These are phyloP conservation scores for Solanum corneliomulleri DNA, from an alignment of 257 asterid species.

Conservation along the genomic window DNA sequence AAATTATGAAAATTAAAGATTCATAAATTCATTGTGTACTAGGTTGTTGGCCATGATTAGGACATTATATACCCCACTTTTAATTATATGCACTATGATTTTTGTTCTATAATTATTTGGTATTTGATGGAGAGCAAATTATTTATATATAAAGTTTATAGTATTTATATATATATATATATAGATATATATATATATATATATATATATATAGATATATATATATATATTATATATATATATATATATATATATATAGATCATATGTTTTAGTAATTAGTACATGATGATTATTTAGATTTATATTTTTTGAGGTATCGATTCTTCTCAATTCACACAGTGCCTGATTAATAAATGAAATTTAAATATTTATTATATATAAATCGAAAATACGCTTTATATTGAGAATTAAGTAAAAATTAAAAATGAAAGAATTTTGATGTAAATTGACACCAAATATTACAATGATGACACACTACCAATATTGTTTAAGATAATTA, in stretches of 20 bases:
- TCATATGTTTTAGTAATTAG: not conserved
- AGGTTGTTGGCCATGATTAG: not conserved
- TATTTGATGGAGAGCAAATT: not conserved
- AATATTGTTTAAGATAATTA: not conserved
- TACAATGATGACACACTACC: not conserved
- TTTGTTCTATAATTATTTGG: not conserved
- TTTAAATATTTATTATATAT: too few relatives aligned
- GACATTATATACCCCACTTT: not conserved
- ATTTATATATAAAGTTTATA: not conserved
- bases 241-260: not conserved
- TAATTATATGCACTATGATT: not conserved
- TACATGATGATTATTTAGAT: not conserved
- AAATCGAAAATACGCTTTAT: accelerated
- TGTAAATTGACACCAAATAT: not conserved
- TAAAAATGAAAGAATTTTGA: not conserved
- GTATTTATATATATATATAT: not conserved
- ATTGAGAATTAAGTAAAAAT: not conserved
- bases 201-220: too few relatives aligned
- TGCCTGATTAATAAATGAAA: not conserved
- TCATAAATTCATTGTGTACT: not conserved
- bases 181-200: too few relatives aligned
- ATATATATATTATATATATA: not conserved
- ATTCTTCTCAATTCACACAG: not conserved
- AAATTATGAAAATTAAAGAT: not conserved
- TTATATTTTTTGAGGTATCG: not conserved